These are phyloP conservation scores for Chrysoporthe puriensis DNA, from an alignment of 2,329 filamentous ascomycete genomes.

Conservation along the genomic window DNA sequence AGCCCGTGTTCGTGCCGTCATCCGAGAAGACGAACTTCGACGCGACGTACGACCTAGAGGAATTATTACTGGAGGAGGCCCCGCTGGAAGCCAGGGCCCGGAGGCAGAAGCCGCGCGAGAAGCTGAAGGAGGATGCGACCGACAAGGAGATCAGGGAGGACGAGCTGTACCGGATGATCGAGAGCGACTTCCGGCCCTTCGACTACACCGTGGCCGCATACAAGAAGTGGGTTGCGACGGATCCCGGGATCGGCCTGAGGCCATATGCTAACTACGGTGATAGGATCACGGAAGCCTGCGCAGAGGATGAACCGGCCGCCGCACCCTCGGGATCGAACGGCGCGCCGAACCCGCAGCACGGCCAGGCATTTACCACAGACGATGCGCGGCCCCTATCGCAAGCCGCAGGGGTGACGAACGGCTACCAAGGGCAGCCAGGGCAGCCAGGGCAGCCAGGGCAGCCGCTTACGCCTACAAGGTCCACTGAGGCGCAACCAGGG, in stretches of 20 bases:
- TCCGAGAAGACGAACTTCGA: slow-evolving; percentile 99
- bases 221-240: slow-evolving; percentile 60
- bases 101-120: slow-evolving; percentile 90
- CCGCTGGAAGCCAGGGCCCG: slow-evolving; percentile 90
- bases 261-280: slow-evolving; percentile 23
- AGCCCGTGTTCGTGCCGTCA: slow-evolving; percentile 89
- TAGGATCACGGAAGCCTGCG: slow-evolving; percentile 33
- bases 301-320: slow-evolving; percentile 19
- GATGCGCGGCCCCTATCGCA: slow-evolving; percentile 48
- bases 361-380: slow-evolving; percentile 57
- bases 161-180: slow-evolving; percentile 91
- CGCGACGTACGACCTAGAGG: slow-evolving; percentile 95
- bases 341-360: slow-evolving; percentile 29
- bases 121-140: slow-evolving; percentile 90
- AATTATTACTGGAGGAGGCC: slow-evolving; percentile 90
- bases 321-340: slow-evolving; percentile 18
- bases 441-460: slow-evolving; percentile 30
- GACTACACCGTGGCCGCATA: slow-evolving; percentile 88
- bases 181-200: slow-evolving; percentile 90
- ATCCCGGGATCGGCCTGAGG: background rate
- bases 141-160: slow-evolving; percentile 94
- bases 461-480: slow-evolving; percentile 20
- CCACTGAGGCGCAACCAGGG: slow-evolving; percentile 14
- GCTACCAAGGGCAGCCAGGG: slow-evolving; percentile 29
- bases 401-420: slow-evolving; percentile 32